phyloP scores from a whole-genome alignment of 106 monocot species.

The Dendrobium chrysotoxum region DNA sequence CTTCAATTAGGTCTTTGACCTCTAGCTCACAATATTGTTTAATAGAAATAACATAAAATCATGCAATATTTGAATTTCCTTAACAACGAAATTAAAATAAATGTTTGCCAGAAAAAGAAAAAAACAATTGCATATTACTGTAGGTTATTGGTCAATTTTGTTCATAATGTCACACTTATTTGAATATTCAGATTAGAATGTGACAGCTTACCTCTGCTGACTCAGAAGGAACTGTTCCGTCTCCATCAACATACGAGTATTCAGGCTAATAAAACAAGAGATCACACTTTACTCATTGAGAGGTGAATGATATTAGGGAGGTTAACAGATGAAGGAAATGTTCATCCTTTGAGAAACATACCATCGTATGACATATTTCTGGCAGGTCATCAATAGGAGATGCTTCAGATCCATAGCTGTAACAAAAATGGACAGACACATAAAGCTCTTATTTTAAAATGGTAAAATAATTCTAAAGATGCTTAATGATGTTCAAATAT shows the following conservation, averaged over 20 bases:
- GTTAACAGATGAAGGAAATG: neutral
- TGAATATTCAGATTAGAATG: neutral
- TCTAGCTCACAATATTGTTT: neutral
- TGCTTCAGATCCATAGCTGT: neutral
- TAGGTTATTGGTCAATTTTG: too few species aligned
- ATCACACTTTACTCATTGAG: neutral
- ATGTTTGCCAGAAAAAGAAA: neutral
- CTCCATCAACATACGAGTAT: conserved; percentile 66
- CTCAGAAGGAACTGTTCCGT: conserved; percentile 76
- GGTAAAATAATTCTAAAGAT: neutral
- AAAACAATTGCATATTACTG: neutral
- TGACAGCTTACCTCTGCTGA: conserved; percentile 48
- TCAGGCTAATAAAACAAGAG: neutral
- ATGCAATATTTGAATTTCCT: neutral
- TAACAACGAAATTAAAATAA: neutral
- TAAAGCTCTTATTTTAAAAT: neutral
- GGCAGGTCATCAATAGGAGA: neutral
- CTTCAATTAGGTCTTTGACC: neutral
- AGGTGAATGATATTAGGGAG: neutral
- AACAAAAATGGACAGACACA: conserved; percentile 1
- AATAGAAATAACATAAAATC: neutral
- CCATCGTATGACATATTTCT: conserved; percentile 3
- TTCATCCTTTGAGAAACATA: neutral
- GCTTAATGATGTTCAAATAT: neutral
- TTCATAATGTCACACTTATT: neutral